These are phyloP conservation scores for Pseudohyphozyma bogoriensis DNA, from an alignment of 768 basidiomycete genomes.

Conservation along the genomic window DNA sequence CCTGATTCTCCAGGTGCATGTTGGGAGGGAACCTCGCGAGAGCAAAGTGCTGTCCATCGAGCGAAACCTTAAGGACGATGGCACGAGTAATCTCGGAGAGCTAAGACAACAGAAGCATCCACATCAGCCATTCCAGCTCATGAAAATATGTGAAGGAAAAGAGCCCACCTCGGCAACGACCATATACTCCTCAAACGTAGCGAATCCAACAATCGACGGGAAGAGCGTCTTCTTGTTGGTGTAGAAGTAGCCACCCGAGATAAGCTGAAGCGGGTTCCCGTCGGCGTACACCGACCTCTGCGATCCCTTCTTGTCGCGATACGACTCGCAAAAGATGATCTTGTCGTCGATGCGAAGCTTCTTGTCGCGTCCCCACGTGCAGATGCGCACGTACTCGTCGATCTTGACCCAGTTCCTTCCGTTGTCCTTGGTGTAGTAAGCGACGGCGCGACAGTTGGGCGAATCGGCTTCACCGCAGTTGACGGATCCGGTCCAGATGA, in stretches of 20 bases:
- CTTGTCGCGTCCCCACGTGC: slow-evolving; percentile 79
- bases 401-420: slow-evolving; percentile 65
- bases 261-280: slow-evolving; percentile 62
- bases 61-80: slow-evolving; percentile 69
- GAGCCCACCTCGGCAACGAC: slow-evolving; percentile 81
- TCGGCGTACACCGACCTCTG: slow-evolving; percentile 50
- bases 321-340: slow-evolving; percentile 89
- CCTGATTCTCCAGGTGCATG: slow-evolving; percentile 82
- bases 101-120: slow-evolving; percentile 34
- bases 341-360: slow-evolving; percentile 67
- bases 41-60: slow-evolving; percentile 79
- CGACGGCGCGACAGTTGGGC: slow-evolving; percentile 58
- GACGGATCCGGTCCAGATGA: slow-evolving; percentile 78
- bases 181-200: slow-evolving; percentile 92
- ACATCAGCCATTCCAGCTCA: neutral
- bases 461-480: slow-evolving; percentile 48
- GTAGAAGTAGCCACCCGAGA: slow-evolving; percentile 68
- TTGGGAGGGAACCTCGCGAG: slow-evolving; percentile 79
- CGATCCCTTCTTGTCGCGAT: slow-evolving; percentile 64
- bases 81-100: slow-evolving; percentile 44
- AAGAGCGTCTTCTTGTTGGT: slow-evolving; percentile 64
- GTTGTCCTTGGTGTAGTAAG: slow-evolving; percentile 64
- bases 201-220: slow-evolving; percentile 80
- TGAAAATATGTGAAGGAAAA: no score
- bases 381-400: slow-evolving; percentile 79